Conservation (phyloP, 2,329 filamentous ascomycete genomes). For the Neurospora crassa region DNA sequence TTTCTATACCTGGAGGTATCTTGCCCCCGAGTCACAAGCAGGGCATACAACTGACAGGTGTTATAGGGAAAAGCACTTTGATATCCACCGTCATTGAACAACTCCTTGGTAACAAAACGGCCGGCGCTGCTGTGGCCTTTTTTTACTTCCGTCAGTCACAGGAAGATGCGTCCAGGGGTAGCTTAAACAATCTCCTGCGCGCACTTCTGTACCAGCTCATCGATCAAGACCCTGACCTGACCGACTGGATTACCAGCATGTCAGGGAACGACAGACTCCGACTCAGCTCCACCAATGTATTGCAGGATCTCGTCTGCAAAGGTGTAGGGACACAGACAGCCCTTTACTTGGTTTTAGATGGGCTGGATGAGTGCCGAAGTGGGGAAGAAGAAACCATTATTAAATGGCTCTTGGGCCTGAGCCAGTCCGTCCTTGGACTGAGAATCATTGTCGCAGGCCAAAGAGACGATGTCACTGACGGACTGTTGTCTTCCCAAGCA, state of each 20-base stretch:
- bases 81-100: neutral
- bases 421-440: neutral
- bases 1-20: neutral
- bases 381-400: neutral
- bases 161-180: neutral
- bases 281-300: neutral
- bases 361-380: neutral
- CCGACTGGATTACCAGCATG: neutral
- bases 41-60: neutral
- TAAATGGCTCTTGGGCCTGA: neutral
- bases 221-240: neutral
- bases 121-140: neutral
- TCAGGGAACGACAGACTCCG: neutral
- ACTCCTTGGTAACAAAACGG: neutral
- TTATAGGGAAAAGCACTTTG: neutral
- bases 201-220: neutral
- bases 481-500: neutral
- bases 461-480: neutral
- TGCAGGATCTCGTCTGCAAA: neutral
- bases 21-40: neutral
- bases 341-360: neutral
- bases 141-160: neutral
- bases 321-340: neutral
- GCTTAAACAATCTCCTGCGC: neutral
- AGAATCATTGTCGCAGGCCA: neutral